Percentiles rank a stretch among this genome's conserved stretches.
phyloP scores from a whole-genome alignment of 495 filamentous ascomycete species.

The Parachaetomium inaequale region DNA sequence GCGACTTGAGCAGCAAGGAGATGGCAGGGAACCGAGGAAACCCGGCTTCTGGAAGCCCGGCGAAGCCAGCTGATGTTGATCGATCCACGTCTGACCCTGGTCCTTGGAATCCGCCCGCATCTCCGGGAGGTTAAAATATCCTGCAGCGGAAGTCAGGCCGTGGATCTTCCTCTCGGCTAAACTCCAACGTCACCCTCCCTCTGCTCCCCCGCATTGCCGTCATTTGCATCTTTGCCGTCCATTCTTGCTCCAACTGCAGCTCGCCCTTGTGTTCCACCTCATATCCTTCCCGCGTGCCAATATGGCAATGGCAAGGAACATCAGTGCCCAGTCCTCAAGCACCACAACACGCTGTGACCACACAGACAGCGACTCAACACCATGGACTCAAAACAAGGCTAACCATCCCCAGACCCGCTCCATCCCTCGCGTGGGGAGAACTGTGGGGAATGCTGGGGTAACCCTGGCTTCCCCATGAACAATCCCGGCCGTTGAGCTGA shows the following conservation, averaged over 20 bases:
- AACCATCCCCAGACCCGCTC: background rate
- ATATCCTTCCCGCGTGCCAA: slow-evolving; percentile 11
- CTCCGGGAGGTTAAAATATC: slow-evolving; percentile 5
- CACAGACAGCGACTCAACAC: background rate
- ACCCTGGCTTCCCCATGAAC: background rate
- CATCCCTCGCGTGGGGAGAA: background rate
- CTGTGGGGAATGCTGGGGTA: slow-evolving; percentile 10
- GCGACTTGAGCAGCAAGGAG: background rate
- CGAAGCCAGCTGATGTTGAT: background rate
- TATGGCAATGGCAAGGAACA: background rate
- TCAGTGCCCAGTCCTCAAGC: background rate
- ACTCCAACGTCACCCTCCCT: slow-evolving; percentile 19
- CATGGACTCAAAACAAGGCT: background rate
- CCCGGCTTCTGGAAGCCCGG: slow-evolving; percentile 1
- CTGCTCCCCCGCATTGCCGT: slow-evolving; percentile 18
- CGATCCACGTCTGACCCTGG: slow-evolving; percentile 14
- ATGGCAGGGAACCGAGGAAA: background rate
- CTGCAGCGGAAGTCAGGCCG: slow-evolving; percentile 5
- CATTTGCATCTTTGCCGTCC: background rate
- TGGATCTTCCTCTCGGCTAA: slow-evolving; percentile 23
- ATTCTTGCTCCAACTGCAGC: slow-evolving; percentile 8
- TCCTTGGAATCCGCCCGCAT: background rate
- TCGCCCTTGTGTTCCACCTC: background rate
- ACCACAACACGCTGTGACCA: background rate
- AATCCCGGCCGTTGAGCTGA: background rate